These are phyloP conservation scores for Auricularia auricula-judae DNA, from an alignment of 768 basidiomycete species.

Conservation along the genomic window DNA sequence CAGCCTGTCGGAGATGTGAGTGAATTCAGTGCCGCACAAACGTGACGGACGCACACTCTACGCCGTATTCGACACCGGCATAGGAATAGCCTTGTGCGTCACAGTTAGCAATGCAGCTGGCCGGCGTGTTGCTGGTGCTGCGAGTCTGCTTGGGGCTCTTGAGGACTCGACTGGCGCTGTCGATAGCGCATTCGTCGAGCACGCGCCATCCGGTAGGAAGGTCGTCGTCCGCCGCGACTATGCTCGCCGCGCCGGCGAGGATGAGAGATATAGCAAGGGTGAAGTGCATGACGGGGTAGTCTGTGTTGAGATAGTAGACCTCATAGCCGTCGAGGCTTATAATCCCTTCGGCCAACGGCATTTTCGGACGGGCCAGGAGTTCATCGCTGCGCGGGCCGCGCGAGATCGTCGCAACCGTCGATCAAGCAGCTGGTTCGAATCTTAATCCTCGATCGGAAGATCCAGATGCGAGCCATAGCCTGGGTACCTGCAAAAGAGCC, in stretches of 20 bases:
- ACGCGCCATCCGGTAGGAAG: background rate
- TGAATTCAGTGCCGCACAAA: constrained; percentile 5
- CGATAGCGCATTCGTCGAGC: background rate
- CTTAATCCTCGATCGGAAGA: too few species aligned
- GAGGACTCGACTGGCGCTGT: background rate
- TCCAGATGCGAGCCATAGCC: too few species aligned
- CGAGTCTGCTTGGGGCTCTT: background rate
- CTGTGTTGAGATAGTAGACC: too few species aligned
- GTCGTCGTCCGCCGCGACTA: background rate
- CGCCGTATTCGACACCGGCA: background rate
- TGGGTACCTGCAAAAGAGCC: too few species aligned
- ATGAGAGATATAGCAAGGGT: too few species aligned
- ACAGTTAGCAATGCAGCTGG: background rate
- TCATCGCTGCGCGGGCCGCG: constrained; percentile 15
- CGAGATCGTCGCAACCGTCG: constrained; percentile 2
- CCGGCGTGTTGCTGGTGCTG: background rate
- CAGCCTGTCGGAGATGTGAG: too few species aligned
- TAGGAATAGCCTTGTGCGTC: background rate
- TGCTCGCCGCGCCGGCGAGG: background rate
- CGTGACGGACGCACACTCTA: background rate
- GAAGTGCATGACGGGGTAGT: too few species aligned
- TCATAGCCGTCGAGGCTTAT: too few species aligned
- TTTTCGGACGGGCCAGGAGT: constrained; percentile 4
- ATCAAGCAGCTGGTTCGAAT: too few species aligned
- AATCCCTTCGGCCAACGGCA: too few species aligned